phyloP scores from a whole-genome alignment of 1,284 basidiomycete genomes.

The Leccinum griseonigrum region DNA sequence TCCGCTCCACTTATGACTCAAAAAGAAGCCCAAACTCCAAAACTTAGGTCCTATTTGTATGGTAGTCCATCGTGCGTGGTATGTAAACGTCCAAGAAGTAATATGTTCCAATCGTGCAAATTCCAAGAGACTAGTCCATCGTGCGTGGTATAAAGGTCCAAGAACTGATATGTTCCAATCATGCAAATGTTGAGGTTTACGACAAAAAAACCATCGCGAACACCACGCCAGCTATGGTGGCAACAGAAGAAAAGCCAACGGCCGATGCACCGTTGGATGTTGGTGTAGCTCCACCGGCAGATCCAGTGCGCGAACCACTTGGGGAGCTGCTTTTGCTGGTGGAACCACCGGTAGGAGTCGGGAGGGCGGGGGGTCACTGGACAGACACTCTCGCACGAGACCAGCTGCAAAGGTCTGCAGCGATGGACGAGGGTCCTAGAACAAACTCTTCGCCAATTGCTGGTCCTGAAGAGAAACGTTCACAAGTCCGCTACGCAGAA shows the following conservation, averaged over 20 bases:
- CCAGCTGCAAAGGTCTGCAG: constrained; percentile 83
- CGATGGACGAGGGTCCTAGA: constrained; percentile 74
- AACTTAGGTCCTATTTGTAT: too few species aligned
- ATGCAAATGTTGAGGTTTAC: constrained; percentile 14
- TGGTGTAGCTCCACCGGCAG: constrained; percentile 23
- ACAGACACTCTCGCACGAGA: constrained; percentile 84
- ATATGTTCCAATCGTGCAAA: too few species aligned
- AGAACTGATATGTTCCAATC: not conserved
- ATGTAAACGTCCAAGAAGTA: too few species aligned
- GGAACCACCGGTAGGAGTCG: constrained; percentile 17
- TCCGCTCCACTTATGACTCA: not conserved
- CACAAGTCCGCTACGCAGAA: constrained; percentile 84
- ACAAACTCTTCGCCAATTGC: constrained; percentile 87
- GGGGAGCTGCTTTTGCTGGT: constrained; percentile 17
- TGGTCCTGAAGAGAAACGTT: constrained; percentile 81
- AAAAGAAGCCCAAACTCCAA: too few species aligned
- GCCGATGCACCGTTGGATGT: constrained; percentile 36
- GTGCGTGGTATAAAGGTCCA: too few species aligned
- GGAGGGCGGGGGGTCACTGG: constrained; percentile 63
- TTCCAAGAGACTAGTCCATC: not conserved
- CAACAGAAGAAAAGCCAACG: constrained; percentile 37
- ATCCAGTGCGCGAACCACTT: constrained; percentile 20
- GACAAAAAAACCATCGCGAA: constrained; percentile 47
- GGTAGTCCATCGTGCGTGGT: too few species aligned
- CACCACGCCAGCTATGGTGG: constrained; percentile 40